These are phyloP conservation scores for Acanthamoeba healyi DNA, from an alignment of 208 protist genomes.

Conservation along the genomic window DNA sequence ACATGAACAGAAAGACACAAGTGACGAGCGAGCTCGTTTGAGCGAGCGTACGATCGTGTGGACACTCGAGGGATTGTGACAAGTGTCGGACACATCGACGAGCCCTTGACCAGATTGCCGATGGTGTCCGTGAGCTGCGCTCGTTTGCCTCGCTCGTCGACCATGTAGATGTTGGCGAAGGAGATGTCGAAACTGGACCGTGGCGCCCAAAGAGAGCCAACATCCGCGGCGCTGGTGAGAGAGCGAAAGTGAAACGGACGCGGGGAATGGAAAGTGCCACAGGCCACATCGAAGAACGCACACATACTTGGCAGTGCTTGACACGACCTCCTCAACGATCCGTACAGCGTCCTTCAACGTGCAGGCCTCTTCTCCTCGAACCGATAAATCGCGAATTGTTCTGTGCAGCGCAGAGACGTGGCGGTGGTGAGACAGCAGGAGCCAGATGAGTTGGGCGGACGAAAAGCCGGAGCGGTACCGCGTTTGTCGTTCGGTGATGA, in stretches of 20 bases:
- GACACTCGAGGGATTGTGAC: background rate
- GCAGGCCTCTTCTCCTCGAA: background rate
- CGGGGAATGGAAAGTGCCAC: background rate
- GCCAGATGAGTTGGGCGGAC: no score
- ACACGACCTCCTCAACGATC: background rate
- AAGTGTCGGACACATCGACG: background rate
- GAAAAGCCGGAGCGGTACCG: no score
- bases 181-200: background rate
- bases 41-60: background rate
- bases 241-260: background rate
- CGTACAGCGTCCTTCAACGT: background rate
- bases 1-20: no score
- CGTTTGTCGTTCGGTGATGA: conserved; percentile 10
- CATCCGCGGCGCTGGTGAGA: background rate
- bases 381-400: background rate
- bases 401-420: no score
- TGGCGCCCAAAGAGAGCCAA: background rate
- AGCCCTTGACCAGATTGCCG: background rate
- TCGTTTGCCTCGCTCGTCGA: background rate
- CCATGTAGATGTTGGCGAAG: background rate
- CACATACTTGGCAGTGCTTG: background rate
- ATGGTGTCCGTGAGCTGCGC: background rate
- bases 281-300: no score
- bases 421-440: no score
- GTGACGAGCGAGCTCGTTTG: no score